Evolutionary conservation across 2,329 filamentous ascomycete genomes (phyloP).

Genomic region (Colletotrichum sublineola): DNA sequence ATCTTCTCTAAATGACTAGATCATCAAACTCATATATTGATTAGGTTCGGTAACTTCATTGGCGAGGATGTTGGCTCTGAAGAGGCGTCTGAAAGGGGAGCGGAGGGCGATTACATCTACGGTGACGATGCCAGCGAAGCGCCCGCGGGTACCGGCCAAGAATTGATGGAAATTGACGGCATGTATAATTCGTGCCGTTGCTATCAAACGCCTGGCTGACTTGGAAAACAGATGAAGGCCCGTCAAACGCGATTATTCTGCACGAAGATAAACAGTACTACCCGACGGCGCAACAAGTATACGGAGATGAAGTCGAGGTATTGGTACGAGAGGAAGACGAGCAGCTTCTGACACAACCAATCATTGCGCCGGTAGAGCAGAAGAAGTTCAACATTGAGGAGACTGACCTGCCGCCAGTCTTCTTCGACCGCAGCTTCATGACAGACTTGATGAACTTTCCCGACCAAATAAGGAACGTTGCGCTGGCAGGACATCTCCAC

Average conservation of each 20-base stretch:
- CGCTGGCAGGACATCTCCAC: slow-evolving; percentile 91
- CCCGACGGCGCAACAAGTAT: slow-evolving; percentile 95
- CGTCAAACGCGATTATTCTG: slow-evolving; percentile 95
- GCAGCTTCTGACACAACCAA: slow-evolving; percentile 91
- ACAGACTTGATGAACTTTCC: slow-evolving; percentile 96
- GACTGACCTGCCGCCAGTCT: slow-evolving; percentile 87
- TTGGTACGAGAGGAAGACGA: slow-evolving; percentile 97
- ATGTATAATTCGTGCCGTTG: slow-evolving; percentile 44
- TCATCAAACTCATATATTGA: slow-evolving; percentile 3
- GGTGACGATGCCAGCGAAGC: slow-evolving; percentile 79
- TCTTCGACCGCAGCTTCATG: slow-evolving; percentile 92
- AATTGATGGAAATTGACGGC: slow-evolving; percentile 95
- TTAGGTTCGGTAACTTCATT: slow-evolving; percentile 97
- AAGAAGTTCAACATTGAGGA: slow-evolving; percentile 98
- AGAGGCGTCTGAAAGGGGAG: slow-evolving; percentile 83
- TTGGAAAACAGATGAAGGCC: slow-evolving; percentile 68
- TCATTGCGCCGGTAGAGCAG: slow-evolving; percentile 91
- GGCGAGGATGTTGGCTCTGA: slow-evolving; percentile 90
- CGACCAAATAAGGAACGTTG: slow-evolving; percentile 93
- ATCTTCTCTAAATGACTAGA: background rate
- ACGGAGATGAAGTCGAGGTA: slow-evolving; percentile 94
- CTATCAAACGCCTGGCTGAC: background rate
- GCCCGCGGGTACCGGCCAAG: slow-evolving; percentile 76
- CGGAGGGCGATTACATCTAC: slow-evolving; percentile 84
- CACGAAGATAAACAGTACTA: slow-evolving; percentile 99